These are phyloP conservation scores for Piper betle DNA, from an alignment of 164 flowering plant species.

Conservation along the genomic window DNA sequence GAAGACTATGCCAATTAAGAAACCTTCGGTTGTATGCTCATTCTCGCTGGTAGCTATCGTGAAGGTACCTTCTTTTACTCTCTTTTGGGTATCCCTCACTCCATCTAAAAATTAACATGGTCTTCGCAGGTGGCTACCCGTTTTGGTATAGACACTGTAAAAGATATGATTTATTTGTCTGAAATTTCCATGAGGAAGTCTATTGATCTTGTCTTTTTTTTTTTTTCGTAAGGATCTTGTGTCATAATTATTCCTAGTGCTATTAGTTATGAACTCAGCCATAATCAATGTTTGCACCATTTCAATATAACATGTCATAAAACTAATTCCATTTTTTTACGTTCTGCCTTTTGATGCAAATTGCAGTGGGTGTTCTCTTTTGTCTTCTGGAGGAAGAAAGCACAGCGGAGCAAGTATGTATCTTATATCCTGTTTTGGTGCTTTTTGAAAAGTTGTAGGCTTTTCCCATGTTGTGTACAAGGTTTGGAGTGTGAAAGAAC, in stretches of 20 bases:
- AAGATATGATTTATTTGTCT: neutral
- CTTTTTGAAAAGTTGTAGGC: no score
- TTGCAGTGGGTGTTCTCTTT: constrained; percentile 64
- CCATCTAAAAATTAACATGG: no score
- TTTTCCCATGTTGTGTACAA: no score
- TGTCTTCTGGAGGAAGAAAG: constrained; percentile 69
- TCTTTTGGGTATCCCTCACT: no score
- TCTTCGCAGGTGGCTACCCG: no score
- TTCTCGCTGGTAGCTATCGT: constrained; percentile 40
- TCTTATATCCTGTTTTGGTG: neutral
- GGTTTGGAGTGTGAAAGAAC: no score
- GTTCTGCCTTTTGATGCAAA: constrained; percentile 1
- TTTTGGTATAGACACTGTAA: no score
- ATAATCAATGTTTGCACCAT: neutral
- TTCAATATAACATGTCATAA: neutral
- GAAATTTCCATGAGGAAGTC: neutral
- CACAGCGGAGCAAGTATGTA: constrained; percentile 72
- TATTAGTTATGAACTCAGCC: neutral
- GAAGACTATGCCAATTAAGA: constrained; percentile 35
- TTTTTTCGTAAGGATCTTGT: neutral
- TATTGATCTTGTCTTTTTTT: neutral
- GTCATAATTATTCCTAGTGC: neutral
- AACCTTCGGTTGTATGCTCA: constrained; percentile 30
- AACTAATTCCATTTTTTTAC: neutral
- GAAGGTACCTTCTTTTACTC: constrained; percentile 51